Percentiles rank a stretch among this genome's conserved stretches.
Conservation (phyloP, 352 stramenopile species). For the Globisporangium apiculatum region DNA sequence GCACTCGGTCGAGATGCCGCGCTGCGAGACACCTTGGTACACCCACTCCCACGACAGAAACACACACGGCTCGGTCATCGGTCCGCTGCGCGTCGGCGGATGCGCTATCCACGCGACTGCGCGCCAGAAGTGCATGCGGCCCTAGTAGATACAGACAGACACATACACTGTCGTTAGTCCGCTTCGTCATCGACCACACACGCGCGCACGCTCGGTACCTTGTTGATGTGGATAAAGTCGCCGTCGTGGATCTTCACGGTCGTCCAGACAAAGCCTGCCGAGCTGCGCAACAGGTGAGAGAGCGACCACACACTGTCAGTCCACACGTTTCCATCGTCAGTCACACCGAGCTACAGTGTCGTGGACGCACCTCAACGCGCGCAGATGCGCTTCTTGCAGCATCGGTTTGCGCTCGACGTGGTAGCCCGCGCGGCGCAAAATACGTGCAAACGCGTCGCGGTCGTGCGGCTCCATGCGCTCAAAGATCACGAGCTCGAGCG, state of each 20-base stretch:
- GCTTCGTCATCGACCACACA: background rate
- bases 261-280: slow-evolving; percentile 65
- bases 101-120: slow-evolving; percentile 42
- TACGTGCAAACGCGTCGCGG: slow-evolving; percentile 51
- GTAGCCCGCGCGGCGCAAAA: slow-evolving; percentile 58
- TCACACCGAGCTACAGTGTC: background rate
- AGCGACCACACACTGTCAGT: background rate
- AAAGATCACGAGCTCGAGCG: slow-evolving; percentile 79
- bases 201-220: slow-evolving; percentile 18
- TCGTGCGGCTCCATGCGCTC: slow-evolving; percentile 61
- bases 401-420: slow-evolving; percentile 55
- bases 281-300: slow-evolving; percentile 17
- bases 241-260: slow-evolving; percentile 68
- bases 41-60: slow-evolving; percentile 85
- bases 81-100: slow-evolving; percentile 13
- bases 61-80: slow-evolving; percentile 38
- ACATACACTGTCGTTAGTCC: background rate
- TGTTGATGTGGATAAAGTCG: slow-evolving; percentile 84
- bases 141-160: slow-evolving; percentile 18
- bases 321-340: too few species aligned
- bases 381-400: slow-evolving; percentile 69
- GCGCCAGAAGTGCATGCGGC: slow-evolving; percentile 79
- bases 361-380: slow-evolving; percentile 34
- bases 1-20: slow-evolving; percentile 73
- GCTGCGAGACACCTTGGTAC: slow-evolving; percentile 77